Base-by-base conservation (phyloP, 75 land plant genomes). In the Cupressus sempervirens region DNA sequence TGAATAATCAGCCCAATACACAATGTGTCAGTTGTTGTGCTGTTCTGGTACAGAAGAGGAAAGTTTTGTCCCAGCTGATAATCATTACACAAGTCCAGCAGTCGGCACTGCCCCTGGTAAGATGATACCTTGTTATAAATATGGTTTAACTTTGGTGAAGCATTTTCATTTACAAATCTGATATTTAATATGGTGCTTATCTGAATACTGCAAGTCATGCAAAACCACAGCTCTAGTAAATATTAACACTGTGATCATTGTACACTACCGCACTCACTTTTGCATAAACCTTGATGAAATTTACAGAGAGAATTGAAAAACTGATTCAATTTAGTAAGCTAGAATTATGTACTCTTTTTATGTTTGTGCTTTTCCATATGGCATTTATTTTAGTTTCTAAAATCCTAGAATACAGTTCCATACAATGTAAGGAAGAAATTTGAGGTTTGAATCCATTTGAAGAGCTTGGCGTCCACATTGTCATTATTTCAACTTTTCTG, bases 31-130 rank as follows among this genome's bases (percentile, higher is more conserved):
- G 45, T 43, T 77, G 48, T n/a, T 77, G 15, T 77, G 50, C 13
- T 77, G 30, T 77, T 43, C 32, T 23, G 50, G 81, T 41, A 26
- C 30, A 77, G 81, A 77, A 43, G 48, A 77, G 40, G 50, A 77
- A 77, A 77, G 26, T 7, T 77, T 77, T 77, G 30, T 77, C 50
- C 50, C 50, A 18, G 13, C 12, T 77, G 30, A 77, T 26, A 77
- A 10, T 30, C 50, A 77, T 20, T 43, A 77, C 45, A 41, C 45
- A 77, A 43, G 29, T 43, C 80, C 81, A 79, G 80, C 80, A 77
- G 81, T 43, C 20, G 81, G 81, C 43, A 32, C 9, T 26, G 46
- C 46, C 6, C 41, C 41, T 79, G 81, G 81, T 79, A 79, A 43
- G 81, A 8, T 30, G 26, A 70, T 70, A 13, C 30, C 7, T 29